Evolutionary conservation across 192 early-diverging fungal genomes (phyloP).

Genomic region (Backusella parvicylindrica): DNA sequence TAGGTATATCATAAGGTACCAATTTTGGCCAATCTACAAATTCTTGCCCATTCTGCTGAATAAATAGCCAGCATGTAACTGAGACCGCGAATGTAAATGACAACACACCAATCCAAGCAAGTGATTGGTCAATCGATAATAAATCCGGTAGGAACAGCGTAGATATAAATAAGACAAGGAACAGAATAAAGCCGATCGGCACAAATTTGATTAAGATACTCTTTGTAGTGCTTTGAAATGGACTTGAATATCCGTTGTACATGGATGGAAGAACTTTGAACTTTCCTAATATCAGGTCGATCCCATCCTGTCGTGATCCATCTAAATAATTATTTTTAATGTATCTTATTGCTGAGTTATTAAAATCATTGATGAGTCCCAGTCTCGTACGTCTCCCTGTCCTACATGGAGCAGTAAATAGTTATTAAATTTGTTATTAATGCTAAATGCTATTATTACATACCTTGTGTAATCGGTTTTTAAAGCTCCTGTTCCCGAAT

Average conservation of each 20-base stretch:
- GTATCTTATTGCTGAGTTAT: slow-evolving; percentile 81
- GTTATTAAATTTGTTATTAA: background rate
- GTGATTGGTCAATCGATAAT: slow-evolving; percentile 11
- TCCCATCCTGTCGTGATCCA: slow-evolving; percentile 87
- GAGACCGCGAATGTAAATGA: slow-evolving; percentile 39
- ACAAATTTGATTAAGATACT: background rate
- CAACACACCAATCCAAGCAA: slow-evolving; percentile 22
- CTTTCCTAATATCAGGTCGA: slow-evolving; percentile 79
- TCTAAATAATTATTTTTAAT: slow-evolving; percentile 93
- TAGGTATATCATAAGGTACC: slow-evolving; percentile 11
- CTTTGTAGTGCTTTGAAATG: background rate
- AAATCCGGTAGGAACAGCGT: slow-evolving; percentile 39
- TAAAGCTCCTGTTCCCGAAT: slow-evolving; percentile 93
- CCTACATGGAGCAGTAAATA: slow-evolving; percentile 27
- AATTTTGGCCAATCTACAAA: slow-evolving; percentile 54
- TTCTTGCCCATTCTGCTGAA: slow-evolving; percentile 39
- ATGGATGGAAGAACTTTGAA: slow-evolving; percentile 37
- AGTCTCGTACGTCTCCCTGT: slow-evolving; percentile 81
- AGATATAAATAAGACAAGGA: slow-evolving; percentile 14
- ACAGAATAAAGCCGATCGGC: background rate
- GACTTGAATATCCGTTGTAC: slow-evolving; percentile 30
- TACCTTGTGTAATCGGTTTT: slow-evolving; percentile 95
- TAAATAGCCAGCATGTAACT: slow-evolving; percentile 29
- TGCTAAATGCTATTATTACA: background rate
- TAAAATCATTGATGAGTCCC: slow-evolving; percentile 77